Base-by-base conservation (phyloP, 257 asterid species). In the Galeopsis tetrahit region DNA sequence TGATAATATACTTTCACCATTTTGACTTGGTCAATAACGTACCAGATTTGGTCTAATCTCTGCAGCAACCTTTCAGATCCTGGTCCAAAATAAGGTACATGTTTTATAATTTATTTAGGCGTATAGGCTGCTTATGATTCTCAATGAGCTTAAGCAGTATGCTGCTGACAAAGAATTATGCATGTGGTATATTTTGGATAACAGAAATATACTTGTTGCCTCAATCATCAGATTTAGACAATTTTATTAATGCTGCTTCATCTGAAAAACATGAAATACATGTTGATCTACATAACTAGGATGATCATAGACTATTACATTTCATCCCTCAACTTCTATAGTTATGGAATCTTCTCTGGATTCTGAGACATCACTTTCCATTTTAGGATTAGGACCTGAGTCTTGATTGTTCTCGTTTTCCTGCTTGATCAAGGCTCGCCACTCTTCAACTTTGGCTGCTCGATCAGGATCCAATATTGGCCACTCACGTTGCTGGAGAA, bases 401-500 rank as follows among this genome's bases (percentile, higher is more conserved):
- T 17, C 43, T 36, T 56, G 71, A 49, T 61, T 39, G 32, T 44
- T 66, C 55, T 56, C 57, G 21, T 59, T 66, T 48, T 64, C 72
- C 69, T 10, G 57, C 73, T 69, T 66, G 64, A 75, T 58, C 32
- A 32, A 66, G 14, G 75, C 74, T 34, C 81, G 74, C 87, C 87
- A 82, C 58, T 76, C 82, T 38, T 80, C 84, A 63, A 82, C 68
- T 10, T 49, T 21, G 9, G 72, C 75, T 17, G 76, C 79, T 34
- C 68, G 72, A n/a, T 63, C 74, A 15, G 66, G 69, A 51, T 52
- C 56, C 66, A 73, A 44, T 10, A 58, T 5, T 8, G 75, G 80
- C 67, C 71, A 32, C 9, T 80, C 61, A 4, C 74, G 82, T 62
- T 74, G 71, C 74, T 78, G 81, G 32, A 85, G 82, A 73, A 62